phyloP scores from a whole-genome alignment of 176 grass and related monocot species.

The Oryza officinalis region DNA sequence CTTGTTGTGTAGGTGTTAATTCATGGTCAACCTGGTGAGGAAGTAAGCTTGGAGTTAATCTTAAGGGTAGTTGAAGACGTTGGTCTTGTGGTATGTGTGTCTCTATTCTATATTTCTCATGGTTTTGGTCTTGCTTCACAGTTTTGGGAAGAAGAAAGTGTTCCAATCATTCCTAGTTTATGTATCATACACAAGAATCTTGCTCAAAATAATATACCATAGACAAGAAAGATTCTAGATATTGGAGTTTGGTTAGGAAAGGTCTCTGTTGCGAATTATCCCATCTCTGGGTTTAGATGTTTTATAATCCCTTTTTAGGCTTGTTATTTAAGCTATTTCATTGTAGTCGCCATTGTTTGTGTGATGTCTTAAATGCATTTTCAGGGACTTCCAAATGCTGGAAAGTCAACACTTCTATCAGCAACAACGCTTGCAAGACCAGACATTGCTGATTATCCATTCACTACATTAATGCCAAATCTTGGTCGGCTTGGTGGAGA shows the following conservation, averaged over 20 bases:
- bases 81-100: constrained; percentile 80
- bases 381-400: constrained; percentile 97
- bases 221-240: too few species aligned
- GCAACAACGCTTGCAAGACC: constrained; percentile 88
- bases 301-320: background rate
- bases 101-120: constrained; percentile 11
- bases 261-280: background rate
- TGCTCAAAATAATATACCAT: background rate
- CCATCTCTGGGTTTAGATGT: background rate
- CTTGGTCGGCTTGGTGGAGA: constrained; percentile 94
- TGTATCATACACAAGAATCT: background rate
- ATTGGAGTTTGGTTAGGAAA: background rate
- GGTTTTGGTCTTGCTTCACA: background rate
- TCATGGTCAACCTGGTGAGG: constrained; percentile 88
- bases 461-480: constrained; percentile 97
- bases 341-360: background rate
- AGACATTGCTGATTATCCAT: constrained; percentile 96
- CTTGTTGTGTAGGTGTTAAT: constrained; percentile 62
- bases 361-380: constrained; percentile 19
- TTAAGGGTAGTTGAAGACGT: constrained; percentile 98
- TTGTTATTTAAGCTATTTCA: constrained; percentile 15
- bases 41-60: constrained; percentile 85
- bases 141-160: background rate
- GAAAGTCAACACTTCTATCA: constrained; percentile 96
- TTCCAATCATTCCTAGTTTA: background rate